A percentile compares a stretch with the other conserved stretches of the same genome.
Evolutionary conservation across 164 flowering plant species (phyloP).

Genomic region (Cinnamomum chago): DNA sequence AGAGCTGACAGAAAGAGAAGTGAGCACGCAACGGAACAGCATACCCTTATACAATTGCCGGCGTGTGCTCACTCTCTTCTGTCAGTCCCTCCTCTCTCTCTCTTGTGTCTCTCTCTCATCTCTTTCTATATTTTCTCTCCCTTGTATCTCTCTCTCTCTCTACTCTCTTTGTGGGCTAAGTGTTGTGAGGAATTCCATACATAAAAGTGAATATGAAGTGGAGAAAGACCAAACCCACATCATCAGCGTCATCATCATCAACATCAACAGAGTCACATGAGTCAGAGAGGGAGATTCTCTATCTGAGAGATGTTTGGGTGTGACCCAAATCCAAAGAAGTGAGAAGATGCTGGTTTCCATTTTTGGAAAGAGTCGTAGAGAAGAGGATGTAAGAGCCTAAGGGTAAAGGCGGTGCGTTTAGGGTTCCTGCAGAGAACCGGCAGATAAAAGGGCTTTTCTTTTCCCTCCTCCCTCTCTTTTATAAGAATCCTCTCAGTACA

Average conservation of each 20-base stretch:
- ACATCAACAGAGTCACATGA: not conserved
- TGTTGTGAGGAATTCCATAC: not conserved
- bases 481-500: no score
- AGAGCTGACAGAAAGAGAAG: slow-evolving; percentile 49
- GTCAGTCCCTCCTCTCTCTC: slow-evolving; percentile 23
- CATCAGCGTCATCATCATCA: no score
- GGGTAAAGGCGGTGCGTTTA: not conserved
- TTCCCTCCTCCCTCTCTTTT: not conserved
- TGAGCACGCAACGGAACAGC: slow-evolving; percentile 46
- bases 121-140: not conserved
- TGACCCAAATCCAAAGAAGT: not conserved
- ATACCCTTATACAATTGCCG: slow-evolving; percentile 29
- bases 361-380: not conserved
- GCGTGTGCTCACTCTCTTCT: slow-evolving; percentile 66
- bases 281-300: not conserved
- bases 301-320: not conserved
- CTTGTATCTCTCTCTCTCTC: no score
- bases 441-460: not conserved
- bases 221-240: not conserved
- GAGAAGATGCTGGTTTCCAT: not conserved
- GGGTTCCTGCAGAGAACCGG: not conserved
- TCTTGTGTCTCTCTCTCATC: not conserved
- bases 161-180: no score
- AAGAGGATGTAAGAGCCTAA: not conserved
- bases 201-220: not conserved